These are phyloP conservation scores for Boletus tomentosulus DNA, from an alignment of 768 basidiomycete species.

Conservation along the genomic window DNA sequence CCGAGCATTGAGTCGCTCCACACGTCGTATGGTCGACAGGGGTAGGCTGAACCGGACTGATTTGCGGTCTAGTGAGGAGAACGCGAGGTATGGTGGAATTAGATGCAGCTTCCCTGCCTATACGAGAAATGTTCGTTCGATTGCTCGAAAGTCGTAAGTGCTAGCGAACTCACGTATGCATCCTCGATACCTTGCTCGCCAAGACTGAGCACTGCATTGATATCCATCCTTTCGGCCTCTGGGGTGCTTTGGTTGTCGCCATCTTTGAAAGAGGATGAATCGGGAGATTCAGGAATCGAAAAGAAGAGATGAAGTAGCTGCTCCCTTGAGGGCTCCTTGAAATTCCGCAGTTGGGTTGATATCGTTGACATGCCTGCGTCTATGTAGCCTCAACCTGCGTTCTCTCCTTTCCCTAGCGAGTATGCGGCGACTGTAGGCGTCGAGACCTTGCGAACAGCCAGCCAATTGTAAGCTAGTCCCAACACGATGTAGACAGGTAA, in stretches of 20 bases:
- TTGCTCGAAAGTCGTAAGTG: background rate
- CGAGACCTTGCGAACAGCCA: background rate
- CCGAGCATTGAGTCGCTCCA: constrained; percentile 89
- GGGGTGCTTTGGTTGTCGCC: constrained; percentile 28
- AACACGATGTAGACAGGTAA: constrained; percentile 1
- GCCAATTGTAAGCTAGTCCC: constrained; percentile 1
- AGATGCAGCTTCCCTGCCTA: constrained; percentile 91
- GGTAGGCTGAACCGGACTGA: constrained; percentile 91
- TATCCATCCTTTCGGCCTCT: constrained; percentile 71
- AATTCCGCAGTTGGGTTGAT: constrained; percentile 82
- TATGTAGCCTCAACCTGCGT: constrained; percentile 1
- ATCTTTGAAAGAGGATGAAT: constrained; percentile 16
- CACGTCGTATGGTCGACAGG: constrained; percentile 86
- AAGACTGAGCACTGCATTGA: constrained; percentile 83
- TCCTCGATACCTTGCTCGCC: constrained; percentile 79
- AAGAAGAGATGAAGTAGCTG: constrained; percentile 84
- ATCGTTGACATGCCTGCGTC: constrained; percentile 63
- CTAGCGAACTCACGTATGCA: constrained; percentile 69
- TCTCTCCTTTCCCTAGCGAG: background rate
- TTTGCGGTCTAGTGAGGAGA: constrained; percentile 86
- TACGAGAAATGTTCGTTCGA: background rate
- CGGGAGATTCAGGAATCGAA: constrained; percentile 57
- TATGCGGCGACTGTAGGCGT: background rate
- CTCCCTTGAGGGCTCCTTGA: constrained; percentile 90
- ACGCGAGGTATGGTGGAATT: constrained; percentile 85